These are phyloP conservation scores for Chytriomyces sp. DNA, from an alignment of 192 early-diverging fungal species.

Conservation along the genomic window DNA sequence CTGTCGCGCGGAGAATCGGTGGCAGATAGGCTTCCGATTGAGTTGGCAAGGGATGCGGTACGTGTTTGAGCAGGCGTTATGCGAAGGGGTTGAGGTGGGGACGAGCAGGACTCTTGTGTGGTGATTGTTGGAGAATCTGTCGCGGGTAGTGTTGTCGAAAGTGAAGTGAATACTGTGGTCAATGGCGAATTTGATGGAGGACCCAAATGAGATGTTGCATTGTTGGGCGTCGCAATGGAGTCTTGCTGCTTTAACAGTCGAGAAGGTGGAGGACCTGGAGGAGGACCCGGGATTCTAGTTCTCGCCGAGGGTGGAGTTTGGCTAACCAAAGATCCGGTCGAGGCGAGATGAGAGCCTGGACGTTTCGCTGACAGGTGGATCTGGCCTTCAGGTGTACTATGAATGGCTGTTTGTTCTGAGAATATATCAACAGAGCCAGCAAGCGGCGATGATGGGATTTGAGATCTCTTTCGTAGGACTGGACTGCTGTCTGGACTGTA, in stretches of 20 bases:
- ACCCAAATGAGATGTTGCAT: background rate
- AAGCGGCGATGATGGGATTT: background rate
- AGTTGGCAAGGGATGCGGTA: background rate
- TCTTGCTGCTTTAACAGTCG: too few relatives aligned
- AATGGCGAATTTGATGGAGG: background rate
- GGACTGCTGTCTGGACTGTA: conserved; percentile 10
- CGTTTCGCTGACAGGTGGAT: background rate
- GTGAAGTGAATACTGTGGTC: background rate
- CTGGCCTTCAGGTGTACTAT: background rate
- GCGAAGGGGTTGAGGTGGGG: background rate
- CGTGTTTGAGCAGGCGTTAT: background rate
- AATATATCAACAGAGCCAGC: too few relatives aligned
- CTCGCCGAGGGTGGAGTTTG: background rate
- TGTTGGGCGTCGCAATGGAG: too few relatives aligned
- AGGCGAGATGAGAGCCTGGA: background rate
- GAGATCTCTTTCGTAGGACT: background rate
- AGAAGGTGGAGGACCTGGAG: too few relatives aligned
- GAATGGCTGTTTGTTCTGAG: background rate
- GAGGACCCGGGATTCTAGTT: too few relatives aligned
- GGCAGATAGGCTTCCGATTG: too few relatives aligned
- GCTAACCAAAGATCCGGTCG: background rate
- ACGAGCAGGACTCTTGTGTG: background rate
- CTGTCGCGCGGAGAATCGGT: background rate
- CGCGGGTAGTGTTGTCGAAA: background rate
- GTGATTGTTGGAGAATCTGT: background rate